Percentiles rank a stretch among this genome's conserved stretches.
Conservation (phyloP, 2,329 filamentous ascomycete genomes). For the Penicillium corylophilum region DNA sequence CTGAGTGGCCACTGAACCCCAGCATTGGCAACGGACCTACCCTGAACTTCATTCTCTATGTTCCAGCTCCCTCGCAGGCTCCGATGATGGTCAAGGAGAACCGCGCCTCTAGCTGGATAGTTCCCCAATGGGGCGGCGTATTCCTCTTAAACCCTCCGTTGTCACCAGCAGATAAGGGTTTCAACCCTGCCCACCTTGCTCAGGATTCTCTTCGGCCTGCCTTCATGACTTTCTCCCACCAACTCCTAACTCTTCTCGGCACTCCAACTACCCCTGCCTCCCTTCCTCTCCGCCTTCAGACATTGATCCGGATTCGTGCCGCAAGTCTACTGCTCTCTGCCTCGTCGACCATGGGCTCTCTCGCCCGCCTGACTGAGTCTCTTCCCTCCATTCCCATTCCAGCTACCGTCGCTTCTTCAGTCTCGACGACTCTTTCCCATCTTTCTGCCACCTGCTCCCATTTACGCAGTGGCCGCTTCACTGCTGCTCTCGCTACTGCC, state of each 20-base stretch:
- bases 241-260: constrained; percentile 83
- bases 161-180: constrained; percentile 39
- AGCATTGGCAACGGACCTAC: constrained; percentile 92
- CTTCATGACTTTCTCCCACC: constrained; percentile 85
- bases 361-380: constrained; percentile 79
- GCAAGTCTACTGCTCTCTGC: constrained; percentile 83
- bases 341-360: constrained; percentile 88
- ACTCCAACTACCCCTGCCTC: constrained; percentile 75
- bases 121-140: constrained; percentile 91
- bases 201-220: constrained; percentile 70
- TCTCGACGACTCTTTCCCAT: constrained; percentile 74
- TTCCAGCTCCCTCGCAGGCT: constrained; percentile 67
- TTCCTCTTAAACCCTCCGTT: constrained; percentile 62
- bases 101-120: constrained; percentile 76
- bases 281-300: constrained; percentile 79
- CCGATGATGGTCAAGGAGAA: constrained; percentile 62
- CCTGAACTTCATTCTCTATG: constrained; percentile 91
- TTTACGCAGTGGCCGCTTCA: constrained; percentile 61
- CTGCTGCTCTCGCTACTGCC: constrained; percentile 72
- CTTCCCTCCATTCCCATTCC: constrained; percentile 91
- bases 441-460: constrained; percentile 73
- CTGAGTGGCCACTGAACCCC: constrained; percentile 93
- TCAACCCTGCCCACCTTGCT: constrained; percentile 54
- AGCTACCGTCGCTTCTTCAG: constrained; percentile 77
- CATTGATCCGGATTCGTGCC: constrained; percentile 79